Percentiles rank a stretch among this genome's conserved stretches.
Conservation (phyloP, 176 grass and related monocot species). For the Oryza punctata region DNA sequence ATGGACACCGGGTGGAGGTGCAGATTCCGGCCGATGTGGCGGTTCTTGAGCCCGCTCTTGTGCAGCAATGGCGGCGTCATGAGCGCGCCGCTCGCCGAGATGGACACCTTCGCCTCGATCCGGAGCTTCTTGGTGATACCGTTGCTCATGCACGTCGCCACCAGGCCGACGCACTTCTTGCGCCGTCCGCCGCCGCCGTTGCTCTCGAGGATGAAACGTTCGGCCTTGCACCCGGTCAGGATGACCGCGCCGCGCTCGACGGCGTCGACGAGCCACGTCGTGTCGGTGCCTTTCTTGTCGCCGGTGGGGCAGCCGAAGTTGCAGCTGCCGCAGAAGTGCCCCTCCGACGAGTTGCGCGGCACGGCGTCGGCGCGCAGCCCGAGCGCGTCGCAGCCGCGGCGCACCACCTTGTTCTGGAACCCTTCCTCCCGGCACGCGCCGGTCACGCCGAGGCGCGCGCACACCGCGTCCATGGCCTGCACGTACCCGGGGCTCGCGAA, state of each 20-base stretch:
- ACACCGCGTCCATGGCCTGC: slow-evolving; percentile 76
- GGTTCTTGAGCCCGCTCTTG: slow-evolving; percentile 68
- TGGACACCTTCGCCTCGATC: slow-evolving; percentile 67
- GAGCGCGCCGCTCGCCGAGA: slow-evolving; percentile 71
- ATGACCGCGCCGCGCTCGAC: slow-evolving; percentile 60
- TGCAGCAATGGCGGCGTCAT: slow-evolving; percentile 72
- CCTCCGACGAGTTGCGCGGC: slow-evolving; percentile 70
- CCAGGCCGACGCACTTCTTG: slow-evolving; percentile 64
- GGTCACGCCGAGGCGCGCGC: slow-evolving; percentile 60
- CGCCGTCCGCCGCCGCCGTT: neutral
- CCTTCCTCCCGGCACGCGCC: slow-evolving; percentile 62
- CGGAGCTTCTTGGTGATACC: slow-evolving; percentile 57
- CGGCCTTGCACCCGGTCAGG: slow-evolving; percentile 75
- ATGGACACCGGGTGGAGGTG: slow-evolving; percentile 80
- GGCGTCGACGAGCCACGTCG: slow-evolving; percentile 90
- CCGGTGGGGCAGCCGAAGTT: slow-evolving; percentile 66
- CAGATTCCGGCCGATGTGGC: slow-evolving; percentile 86
- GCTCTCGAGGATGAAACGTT: slow-evolving; percentile 56
- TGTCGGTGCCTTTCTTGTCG: slow-evolving; percentile 82
- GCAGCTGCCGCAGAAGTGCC: slow-evolving; percentile 78
- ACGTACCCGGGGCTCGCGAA: slow-evolving; percentile 49
- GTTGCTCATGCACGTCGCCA: slow-evolving; percentile 48
- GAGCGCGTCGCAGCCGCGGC: slow-evolving; percentile 69
- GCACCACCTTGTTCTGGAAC: slow-evolving; percentile 78
- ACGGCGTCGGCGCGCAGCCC: slow-evolving; percentile 61